phyloP scores from a whole-genome alignment of 148 eudicot genomes.

The Nepenthes gracilis region DNA sequence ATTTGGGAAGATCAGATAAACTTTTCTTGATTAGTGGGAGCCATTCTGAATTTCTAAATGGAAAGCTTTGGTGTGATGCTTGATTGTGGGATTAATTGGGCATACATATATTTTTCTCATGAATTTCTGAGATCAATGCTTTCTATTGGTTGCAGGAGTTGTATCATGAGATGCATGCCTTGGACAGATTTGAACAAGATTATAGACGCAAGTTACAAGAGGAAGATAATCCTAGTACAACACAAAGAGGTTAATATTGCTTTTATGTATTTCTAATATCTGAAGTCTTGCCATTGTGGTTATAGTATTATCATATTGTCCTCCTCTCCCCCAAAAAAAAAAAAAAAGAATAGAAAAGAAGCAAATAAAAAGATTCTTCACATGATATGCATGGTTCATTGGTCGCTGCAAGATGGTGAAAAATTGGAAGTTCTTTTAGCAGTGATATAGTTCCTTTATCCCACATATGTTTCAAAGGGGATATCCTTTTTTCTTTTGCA shows the following conservation, averaged over 20 bases:
- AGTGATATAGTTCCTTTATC: no score
- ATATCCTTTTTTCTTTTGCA: no score
- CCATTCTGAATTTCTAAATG: background rate
- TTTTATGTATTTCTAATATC: background rate
- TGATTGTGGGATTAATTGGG: background rate
- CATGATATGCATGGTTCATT: no score
- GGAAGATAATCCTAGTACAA: constrained; percentile 62
- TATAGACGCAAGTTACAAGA: constrained; percentile 80
- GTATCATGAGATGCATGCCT: constrained; percentile 91
- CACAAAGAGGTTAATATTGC: constrained; percentile 60
- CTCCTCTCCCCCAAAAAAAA: no score
- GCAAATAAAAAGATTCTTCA: no score
- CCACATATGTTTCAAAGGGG: no score
- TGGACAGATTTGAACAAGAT: constrained; percentile 98
- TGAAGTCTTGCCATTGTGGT: background rate
- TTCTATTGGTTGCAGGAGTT: constrained; percentile 43
- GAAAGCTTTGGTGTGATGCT: no score
- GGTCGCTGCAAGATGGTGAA: no score
- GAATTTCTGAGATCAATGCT: background rate
- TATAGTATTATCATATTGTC: no score
- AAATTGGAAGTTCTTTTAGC: no score
- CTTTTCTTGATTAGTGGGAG: background rate
- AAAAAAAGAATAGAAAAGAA: no score
- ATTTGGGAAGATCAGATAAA: background rate
- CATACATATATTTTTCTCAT: background rate